Conservation (phyloP, 805 yeast species). For the Grigorovia humatica region DNA sequence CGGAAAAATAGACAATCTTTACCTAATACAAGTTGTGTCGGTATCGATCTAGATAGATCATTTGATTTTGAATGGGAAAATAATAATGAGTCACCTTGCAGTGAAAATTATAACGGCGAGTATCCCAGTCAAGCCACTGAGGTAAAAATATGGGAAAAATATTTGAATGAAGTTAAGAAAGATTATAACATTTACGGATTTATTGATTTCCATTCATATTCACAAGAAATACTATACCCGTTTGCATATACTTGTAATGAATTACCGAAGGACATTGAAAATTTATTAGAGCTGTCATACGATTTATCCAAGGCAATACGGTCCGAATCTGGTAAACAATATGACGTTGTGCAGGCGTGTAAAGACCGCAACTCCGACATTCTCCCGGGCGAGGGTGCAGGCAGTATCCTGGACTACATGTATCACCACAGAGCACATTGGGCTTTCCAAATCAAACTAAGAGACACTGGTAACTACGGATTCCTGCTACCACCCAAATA, state of each 20-base stretch:
- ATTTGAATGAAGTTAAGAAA: slow-evolving; percentile 33
- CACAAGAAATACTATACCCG: slow-evolving; percentile 75
- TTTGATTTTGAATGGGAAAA: slow-evolving; percentile 66
- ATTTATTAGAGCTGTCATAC: slow-evolving; percentile 68
- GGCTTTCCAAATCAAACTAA: slow-evolving; percentile 74
- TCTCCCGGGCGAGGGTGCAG: slow-evolving; percentile 66
- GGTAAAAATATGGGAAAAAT: slow-evolving; percentile 38
- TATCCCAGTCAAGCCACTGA: slow-evolving; percentile 58
- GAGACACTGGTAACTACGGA: slow-evolving; percentile 79
- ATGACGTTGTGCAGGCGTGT: slow-evolving; percentile 69
- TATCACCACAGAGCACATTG: slow-evolving; percentile 71
- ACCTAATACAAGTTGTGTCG: slow-evolving; percentile 54
- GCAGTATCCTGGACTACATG: slow-evolving; percentile 75
- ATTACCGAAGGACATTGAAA: slow-evolving; percentile 70
- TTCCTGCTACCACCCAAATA: slow-evolving; percentile 62
- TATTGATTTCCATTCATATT: slow-evolving; percentile 74
- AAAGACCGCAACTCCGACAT: slow-evolving; percentile 67
- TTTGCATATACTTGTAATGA: slow-evolving; percentile 71
- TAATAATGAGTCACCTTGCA: slow-evolving; percentile 56
- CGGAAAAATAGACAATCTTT: slow-evolving; percentile 64
- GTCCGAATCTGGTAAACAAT: slow-evolving; percentile 48
- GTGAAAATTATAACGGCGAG: slow-evolving; percentile 76
- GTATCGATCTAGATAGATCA: slow-evolving; percentile 81
- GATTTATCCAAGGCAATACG: slow-evolving; percentile 71
- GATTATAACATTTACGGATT: slow-evolving; percentile 47